Evolutionary conservation across 768 basidiomycete species (phyloP), one percentile per base, ranked within the genome.

Genomic region (Ramaria rubella): DNA sequence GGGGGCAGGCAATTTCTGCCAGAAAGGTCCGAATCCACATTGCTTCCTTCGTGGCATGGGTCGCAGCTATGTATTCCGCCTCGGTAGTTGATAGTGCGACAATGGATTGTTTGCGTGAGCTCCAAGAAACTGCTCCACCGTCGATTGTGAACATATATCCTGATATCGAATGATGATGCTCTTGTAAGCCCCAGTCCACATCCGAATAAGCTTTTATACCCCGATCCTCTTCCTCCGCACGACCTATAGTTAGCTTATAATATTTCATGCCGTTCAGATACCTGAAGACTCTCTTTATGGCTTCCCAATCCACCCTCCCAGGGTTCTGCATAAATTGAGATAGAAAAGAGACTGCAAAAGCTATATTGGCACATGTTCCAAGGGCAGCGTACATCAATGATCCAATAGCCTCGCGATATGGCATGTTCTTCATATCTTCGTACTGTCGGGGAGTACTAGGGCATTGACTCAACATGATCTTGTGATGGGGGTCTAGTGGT

Each of bases 61-160:
- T 52, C 0, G 64, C 59, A 0, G 74, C 74, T 14, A 76, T 67
- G 61, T 75, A 78, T 65, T 79, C 77, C 0, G 75, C 72, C 59
- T 80, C 74, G 3, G 66, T n/a, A n/a, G n/a, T n/a, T n/a, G n/a
- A n/a, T n/a, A n/a, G n/a, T n/a, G n/a, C n/a, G 23, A 77, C 65
- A 1, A 67, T 66, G 1, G 58, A 43, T 61, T 81, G 79, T 46
- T 71, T 67, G 46, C 70, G 67, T 0, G 72, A 70, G 23, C 62
- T 63, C 77, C 79, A 81, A 3, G 67, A 60, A 5, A 80, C 63
- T 2, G 71, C 63, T 4, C 70, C 74, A 0, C 72, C 70, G 23
- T 62, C 63, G 36, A 73, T 49, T 8, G 65, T 63, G 64, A 65
- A 72, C 9, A 51, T 67, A 56, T 61, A 72, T 17, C 68, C 72